Base-by-base conservation (phyloP, 2,329 filamentous ascomycete genomes). In the Penicillium sp. region DNA sequence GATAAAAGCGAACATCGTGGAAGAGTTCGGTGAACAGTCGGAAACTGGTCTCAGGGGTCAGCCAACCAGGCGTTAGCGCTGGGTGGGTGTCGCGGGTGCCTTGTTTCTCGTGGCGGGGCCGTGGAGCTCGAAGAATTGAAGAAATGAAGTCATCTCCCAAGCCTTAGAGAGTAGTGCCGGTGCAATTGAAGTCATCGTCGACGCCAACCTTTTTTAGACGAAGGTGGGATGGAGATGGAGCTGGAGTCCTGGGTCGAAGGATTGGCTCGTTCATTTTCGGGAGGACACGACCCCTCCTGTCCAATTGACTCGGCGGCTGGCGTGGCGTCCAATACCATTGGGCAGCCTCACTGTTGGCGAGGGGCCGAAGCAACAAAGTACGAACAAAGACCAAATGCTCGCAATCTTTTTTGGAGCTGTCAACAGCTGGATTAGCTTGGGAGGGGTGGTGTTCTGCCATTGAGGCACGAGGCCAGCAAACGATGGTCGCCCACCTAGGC, bases 61-160 rank as follows among this genome's bases (percentile, higher is more conserved):
- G 43, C 43, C 43, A 52, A 52, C 20, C 37, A 25, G 12, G 3
- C 5, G 25, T 14, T 35, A 31, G 31, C 31, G 31, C 31, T 8
- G 31, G 28, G 4, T 39, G 34, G 47, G 47, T 14, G 31, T 35
- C n/a, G n/a, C 15, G 14, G 47, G 28, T 52, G 35, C 49, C 49
- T 52, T 52, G 49, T 52, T 52, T 52, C 39, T 35, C 20, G 17
- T 6, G 10, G 49, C 35, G 49, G 49, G 49, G 35, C 49, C 20
- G 35, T 49, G 31, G 47, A 35, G 47, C 31, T 49, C 28, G 47
- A 15, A 49, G 28, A 31, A 10, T 31, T 31, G 31, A 31, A 31
- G 25, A 22, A 39, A 52, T 52, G 49, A 52, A 52, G 49, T 52
- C 49, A 52, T 52, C 10, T 39, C 49, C 49, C 34, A 12, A 52